A percentile compares a stretch with the other conserved stretches of the same genome.
Conservation (phyloP, 2,329 filamentous ascomycete genomes). For the Fusarium luffae region DNA sequence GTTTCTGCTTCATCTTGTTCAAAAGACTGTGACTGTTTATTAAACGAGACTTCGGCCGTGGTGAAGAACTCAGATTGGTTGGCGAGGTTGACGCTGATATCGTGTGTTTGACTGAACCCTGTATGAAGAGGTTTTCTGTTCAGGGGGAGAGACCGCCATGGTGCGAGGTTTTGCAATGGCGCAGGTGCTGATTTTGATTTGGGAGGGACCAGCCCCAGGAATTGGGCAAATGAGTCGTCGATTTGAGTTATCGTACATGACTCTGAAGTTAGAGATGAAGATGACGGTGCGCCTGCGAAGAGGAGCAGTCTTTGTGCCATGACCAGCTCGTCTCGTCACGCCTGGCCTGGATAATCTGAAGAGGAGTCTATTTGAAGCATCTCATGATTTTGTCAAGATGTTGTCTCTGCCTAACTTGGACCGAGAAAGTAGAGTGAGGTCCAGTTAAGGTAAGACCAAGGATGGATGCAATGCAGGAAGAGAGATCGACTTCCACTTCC, state of each 20-base stretch:
- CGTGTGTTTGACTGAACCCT: constrained; percentile 64
- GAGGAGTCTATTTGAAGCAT: constrained; percentile 4
- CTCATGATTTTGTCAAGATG: neutral
- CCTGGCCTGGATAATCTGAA: neutral
- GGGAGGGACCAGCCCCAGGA: constrained; percentile 40
- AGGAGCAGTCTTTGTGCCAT: constrained; percentile 53
- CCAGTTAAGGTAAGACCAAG: constrained; percentile 2
- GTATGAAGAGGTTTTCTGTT: constrained; percentile 59
- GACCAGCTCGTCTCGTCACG: neutral
- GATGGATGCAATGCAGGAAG: neutral
- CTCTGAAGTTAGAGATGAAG: constrained; percentile 45
- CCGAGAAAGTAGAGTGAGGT: neutral
- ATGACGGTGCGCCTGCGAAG: constrained; percentile 51
- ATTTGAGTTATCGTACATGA: constrained; percentile 48
- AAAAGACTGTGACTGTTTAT: constrained; percentile 35
- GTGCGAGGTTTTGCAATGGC: constrained; percentile 52
- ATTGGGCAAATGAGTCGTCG: constrained; percentile 40
- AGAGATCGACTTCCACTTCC: constrained; percentile 30
- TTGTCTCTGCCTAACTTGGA: neutral
- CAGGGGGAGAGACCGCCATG: constrained; percentile 67
- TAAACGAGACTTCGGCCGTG: constrained; percentile 54
- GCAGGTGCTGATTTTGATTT: neutral
- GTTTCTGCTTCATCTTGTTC: constrained; percentile 51
- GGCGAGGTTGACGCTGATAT: constrained; percentile 49
- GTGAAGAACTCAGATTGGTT: constrained; percentile 61